A percentile compares a stretch with the other conserved stretches of the same genome.
phyloP scores from a whole-genome alignment of 768 basidiomycete species.

The Pulveroboletus ravenelii region DNA sequence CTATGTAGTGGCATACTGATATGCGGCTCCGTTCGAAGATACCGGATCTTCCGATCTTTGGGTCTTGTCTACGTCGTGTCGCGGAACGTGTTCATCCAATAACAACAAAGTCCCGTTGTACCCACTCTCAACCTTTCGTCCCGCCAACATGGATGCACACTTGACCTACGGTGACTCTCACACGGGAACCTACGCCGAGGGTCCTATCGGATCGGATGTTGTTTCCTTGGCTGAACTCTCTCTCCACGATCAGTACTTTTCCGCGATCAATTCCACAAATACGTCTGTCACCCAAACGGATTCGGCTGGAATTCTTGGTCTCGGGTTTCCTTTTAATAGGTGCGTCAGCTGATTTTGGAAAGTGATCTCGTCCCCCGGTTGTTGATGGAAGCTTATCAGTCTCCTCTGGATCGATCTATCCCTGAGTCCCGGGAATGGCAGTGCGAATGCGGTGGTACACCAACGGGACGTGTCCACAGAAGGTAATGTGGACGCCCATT shows the following conservation, averaged over 20 bases:
- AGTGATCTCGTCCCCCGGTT: neutral
- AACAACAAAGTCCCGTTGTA: constrained; percentile 41
- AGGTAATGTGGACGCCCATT: neutral
- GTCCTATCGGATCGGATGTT: constrained; percentile 56
- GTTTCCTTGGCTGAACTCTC: constrained; percentile 51
- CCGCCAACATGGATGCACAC: constrained; percentile 41
- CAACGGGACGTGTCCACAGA: neutral
- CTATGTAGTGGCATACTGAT: neutral
- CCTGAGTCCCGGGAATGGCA: constrained; percentile 9
- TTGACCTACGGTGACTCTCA: constrained; percentile 68
- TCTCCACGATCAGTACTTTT: constrained; percentile 52
- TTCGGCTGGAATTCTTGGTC: constrained; percentile 64
- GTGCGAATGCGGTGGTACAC: neutral
- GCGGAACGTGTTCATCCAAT: constrained; percentile 34
- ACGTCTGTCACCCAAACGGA: constrained; percentile 54
- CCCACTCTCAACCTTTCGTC: constrained; percentile 43
- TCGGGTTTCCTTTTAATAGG: constrained; percentile 75
- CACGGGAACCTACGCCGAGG: constrained; percentile 65
- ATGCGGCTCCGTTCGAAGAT: constrained; percentile 36
- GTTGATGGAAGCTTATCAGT: constrained; percentile 26
- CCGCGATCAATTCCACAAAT: constrained; percentile 65
- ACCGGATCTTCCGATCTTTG: constrained; percentile 79
- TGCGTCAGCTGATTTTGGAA: constrained; percentile 21
- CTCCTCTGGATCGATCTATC: constrained; percentile 44
- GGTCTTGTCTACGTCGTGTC: constrained; percentile 60